Conservation (phyloP, 768 basidiomycete species). For the Lactifluus rugatus region DNA sequence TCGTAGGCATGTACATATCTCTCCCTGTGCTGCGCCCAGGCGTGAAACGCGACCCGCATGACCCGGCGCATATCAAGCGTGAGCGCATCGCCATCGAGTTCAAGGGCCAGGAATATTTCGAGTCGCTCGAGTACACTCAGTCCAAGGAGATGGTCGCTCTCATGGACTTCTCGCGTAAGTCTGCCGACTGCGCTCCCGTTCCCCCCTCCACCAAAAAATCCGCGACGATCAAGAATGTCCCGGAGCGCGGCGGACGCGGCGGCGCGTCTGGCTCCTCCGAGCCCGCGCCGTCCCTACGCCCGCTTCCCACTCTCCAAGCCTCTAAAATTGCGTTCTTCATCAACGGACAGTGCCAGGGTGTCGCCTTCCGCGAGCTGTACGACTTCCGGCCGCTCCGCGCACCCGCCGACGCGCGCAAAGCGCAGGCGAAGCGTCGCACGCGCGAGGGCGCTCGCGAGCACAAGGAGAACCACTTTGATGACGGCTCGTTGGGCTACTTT, state of each 20-base stretch:
- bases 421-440: conserved; percentile 52
- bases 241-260: conserved; percentile 38
- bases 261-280: conserved; percentile 29
- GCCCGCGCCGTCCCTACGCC: conserved; percentile 33
- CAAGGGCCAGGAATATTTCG: conserved; percentile 96
- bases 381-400: conserved; percentile 79
- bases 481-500: conserved; percentile 92
- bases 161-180: conserved; percentile 49
- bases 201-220: conserved; percentile 53
- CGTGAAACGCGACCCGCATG: conserved; percentile 45
- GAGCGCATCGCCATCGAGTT: conserved; percentile 91
- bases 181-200: conserved; percentile 35
- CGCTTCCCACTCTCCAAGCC: conserved; percentile 56
- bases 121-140: conserved; percentile 58
- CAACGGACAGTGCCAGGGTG: conserved; percentile 77
- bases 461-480: conserved; percentile 81
- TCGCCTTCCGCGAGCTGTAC: conserved; percentile 81
- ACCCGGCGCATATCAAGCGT: conserved; percentile 76
- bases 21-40: too few relatives aligned
- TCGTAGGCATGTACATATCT: conserved; percentile 55
- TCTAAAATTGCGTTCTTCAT: conserved; percentile 85
- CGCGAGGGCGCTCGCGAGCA: conserved; percentile 60
- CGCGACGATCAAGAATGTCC: conserved; percentile 56
- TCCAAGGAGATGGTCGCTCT: conserved; percentile 89
- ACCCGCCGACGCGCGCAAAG: conserved; percentile 50